Base-by-base conservation (phyloP, 352 stramenopile species). In the Thalassiosira exigua region DNA sequence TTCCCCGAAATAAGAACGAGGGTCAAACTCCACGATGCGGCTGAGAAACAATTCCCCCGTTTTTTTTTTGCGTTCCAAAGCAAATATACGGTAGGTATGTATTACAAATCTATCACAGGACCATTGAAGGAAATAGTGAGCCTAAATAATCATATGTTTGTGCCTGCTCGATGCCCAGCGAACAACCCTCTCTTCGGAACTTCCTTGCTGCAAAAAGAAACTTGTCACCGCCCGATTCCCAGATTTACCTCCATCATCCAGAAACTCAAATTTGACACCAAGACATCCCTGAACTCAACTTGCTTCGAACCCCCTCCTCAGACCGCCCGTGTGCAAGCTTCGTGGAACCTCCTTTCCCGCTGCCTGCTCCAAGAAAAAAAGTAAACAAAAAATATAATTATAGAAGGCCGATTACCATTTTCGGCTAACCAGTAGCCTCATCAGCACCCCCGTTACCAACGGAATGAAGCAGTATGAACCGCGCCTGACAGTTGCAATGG, bases 391-490 rank as follows among this genome's bases (percentile, higher is more conserved):
- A n/a, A n/a, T n/a, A n/a, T n/a, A n/a, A n/a, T n/a, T n/a, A n/a
- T n/a, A n/a, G n/a, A n/a, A n/a, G n/a, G n/a, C n/a, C n/a, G n/a
- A n/a, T n/a, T 44, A 44, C 36, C 36, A 32, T 57, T 51, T 57
- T 58, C 42, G 12, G 52, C 17, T 32, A 39, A 60, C 14, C n/a
- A n/a, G n/a, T 64, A 51, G 56, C 56, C 56, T 65, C 56, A 51
- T 65, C 56, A 51, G 56, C 27, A 65, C 56, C 56, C 27, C 26
- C 56, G 33, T 65, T 51, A 5, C 56, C 56, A 65, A 65, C 56
- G 27, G 56, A 17, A n/a, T 5, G 46, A 29, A 65, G 50, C 56
- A 29, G 30, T 65, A 65, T 50, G 56, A 65, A 65, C 27, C 56
- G 12, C 19, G 32, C 50, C 19, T 26, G 9, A 3, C 29, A 65